phyloP scores from a whole-genome alignment of 2,329 filamentous ascomycete genomes.

The Clarireedia paspali region DNA sequence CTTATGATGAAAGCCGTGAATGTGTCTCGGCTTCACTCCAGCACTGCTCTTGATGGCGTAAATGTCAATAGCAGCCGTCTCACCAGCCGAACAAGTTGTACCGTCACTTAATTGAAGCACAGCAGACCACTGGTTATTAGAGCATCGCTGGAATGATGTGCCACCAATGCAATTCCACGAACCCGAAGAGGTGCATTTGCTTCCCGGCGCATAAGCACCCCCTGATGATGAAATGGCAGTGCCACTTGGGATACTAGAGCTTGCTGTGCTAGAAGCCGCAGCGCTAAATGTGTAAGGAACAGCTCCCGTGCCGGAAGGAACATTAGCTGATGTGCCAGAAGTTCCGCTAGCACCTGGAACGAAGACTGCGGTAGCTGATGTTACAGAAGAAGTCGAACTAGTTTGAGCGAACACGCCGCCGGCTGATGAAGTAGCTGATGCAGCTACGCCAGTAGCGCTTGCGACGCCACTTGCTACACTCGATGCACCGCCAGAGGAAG shows the following conservation, averaged over 20 bases:
- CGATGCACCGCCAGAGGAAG: neutral
- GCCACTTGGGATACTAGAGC: neutral
- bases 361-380: neutral
- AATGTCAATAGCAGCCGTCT: slow-evolving; percentile 34
- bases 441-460: neutral
- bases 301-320: neutral
- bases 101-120: slow-evolving; percentile 35
- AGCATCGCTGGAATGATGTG: slow-evolving; percentile 43
- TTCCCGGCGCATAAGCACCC: slow-evolving; percentile 28
- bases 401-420: neutral
- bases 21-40: neutral
- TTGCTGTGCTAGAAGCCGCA: neutral
- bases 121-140: slow-evolving; percentile 39
- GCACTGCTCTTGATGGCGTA: neutral
- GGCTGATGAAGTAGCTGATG: neutral
- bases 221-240: neutral
- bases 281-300: neutral
- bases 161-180: slow-evolving; percentile 44
- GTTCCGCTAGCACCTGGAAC: neutral
- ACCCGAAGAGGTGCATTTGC: slow-evolving; percentile 39
- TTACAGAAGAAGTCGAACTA: neutral
- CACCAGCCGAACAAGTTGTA: slow-evolving; percentile 35
- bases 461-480: neutral
- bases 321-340: no score
- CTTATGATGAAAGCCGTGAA: no score